Base-by-base conservation (phyloP, 108 stramenopile species). In the Cyclotella baltica region DNA sequence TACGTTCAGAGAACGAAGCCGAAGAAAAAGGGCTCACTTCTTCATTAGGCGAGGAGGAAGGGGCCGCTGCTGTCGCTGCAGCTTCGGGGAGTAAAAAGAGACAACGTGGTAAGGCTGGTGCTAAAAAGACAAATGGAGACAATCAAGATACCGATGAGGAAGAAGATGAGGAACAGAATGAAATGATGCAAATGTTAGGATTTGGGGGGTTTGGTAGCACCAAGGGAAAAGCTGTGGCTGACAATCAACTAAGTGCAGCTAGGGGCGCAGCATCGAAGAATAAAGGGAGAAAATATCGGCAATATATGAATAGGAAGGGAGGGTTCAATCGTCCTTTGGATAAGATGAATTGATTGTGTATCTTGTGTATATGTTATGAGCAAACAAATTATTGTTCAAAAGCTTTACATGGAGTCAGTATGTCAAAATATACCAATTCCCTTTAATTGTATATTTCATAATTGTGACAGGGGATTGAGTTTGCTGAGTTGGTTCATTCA, bases 271-370 rank as follows among this genome's bases (percentile, higher is more conserved):
- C 92, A 25, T 78, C 86, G 43, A 98, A 97, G 82, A 92, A 95
- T 79, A 96, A 97, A 79, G 92, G 92, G 34, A 78, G 98, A 29
- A 94, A 96, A 73, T 99, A 98, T 84, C 83, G 99, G 30, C 99
- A 99, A 74, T 99, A 99, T 85, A 99, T 99, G 99, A 98, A 98
- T 83, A 82, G 96, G 57, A 96, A 90, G 76, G 91, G 90, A 66
- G 97, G 97, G 33, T 98, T 98, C 84, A 97, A 98, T 73, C 73
- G 94, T 22, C 90, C 93, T n/a, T 83, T 98, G 71, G 97, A 97
- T 57, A 93, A 96, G 73, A 93, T 93, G 90, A 76, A 86, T 40
- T 96, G 74, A 84, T 58, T n/a, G n/a, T n/a, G n/a, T n/a, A n/a
- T n/a, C n/a, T n/a, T n/a, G n/a, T n/a, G n/a, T n/a, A n/a, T n/a